Evolutionary conservation across 2,329 filamentous ascomycete species (phyloP).

Genomic region (Parascedosporium putredinis): DNA sequence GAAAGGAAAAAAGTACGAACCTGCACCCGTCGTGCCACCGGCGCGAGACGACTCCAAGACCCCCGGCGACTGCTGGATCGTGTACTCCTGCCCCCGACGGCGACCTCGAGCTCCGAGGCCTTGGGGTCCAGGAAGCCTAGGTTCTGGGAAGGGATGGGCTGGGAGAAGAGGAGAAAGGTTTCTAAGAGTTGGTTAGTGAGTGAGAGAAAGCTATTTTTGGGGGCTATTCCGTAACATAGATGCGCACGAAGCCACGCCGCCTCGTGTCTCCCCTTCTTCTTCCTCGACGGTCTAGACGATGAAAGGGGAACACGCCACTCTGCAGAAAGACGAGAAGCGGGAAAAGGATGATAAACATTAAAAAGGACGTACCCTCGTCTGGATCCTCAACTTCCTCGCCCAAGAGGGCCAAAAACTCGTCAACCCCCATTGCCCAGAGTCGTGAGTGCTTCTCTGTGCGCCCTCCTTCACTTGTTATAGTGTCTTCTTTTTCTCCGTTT

Average conservation of each 20-base stretch:
- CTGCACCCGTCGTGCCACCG: slow-evolving; percentile 45
- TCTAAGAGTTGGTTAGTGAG: slow-evolving; percentile 42
- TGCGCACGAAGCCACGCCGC: too few relatives aligned
- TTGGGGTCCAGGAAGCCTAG: slow-evolving; percentile 77
- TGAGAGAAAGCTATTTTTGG: not conserved
- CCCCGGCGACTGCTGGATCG: slow-evolving; percentile 72
- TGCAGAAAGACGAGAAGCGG: not conserved
- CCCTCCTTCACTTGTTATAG: too few relatives aligned
- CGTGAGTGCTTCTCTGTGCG: too few relatives aligned
- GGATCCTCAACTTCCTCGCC: slow-evolving; percentile 32
- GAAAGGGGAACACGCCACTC: not conserved
- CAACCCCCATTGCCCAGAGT: slow-evolving; percentile 1
- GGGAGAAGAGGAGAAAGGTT: slow-evolving; percentile 77
- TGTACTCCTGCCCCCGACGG: slow-evolving; percentile 61
- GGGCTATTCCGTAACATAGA: too few relatives aligned
- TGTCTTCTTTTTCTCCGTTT: too few relatives aligned
- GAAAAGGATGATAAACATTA: slow-evolving; percentile 1
- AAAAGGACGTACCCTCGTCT: slow-evolving; percentile 31
- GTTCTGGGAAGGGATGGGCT: slow-evolving; percentile 60
- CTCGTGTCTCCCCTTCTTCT: not conserved
- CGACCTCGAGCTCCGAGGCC: slow-evolving; percentile 53
- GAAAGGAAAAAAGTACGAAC: slow-evolving; percentile 22
- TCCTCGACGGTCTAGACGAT: not conserved
- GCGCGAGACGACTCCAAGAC: slow-evolving; percentile 67
- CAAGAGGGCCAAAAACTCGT: slow-evolving; percentile 8